These are phyloP conservation scores for Rhodotorula toruloides DNA, from an alignment of 768 basidiomycete species.

Conservation along the genomic window DNA sequence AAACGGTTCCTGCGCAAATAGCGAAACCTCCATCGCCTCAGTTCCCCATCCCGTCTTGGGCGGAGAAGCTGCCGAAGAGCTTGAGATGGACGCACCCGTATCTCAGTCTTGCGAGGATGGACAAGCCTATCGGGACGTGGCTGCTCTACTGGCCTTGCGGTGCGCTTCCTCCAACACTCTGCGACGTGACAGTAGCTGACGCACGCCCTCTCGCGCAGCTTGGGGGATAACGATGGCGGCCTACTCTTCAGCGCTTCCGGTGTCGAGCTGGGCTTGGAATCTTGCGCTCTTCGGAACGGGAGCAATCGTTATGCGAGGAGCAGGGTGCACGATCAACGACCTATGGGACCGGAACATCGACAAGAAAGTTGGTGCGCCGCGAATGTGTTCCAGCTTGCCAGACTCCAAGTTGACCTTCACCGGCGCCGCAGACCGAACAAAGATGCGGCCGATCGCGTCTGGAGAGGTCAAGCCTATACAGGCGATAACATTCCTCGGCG, in stretches of 20 bases:
- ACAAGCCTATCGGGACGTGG: slow-evolving; percentile 93
- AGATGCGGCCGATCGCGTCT: slow-evolving; percentile 74
- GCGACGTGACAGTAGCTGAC: not conserved
- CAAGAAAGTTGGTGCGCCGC: slow-evolving; percentile 71
- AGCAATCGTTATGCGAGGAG: slow-evolving; percentile 91
- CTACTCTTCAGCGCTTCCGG: slow-evolving; percentile 66
- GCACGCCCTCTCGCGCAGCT: slow-evolving; percentile 53
- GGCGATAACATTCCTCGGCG: slow-evolving; percentile 73
- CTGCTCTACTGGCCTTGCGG: slow-evolving; percentile 91
- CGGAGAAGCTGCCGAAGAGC: not conserved
- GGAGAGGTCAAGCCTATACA: slow-evolving; percentile 71
- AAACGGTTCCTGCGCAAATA: too few relatives aligned
- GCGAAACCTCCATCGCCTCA: not conserved
- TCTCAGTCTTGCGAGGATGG: slow-evolving; percentile 74
- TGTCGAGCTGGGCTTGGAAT: slow-evolving; percentile 66
- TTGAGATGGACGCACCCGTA: slow-evolving; percentile 58
- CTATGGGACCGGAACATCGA: slow-evolving; percentile 96
- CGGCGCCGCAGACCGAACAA: slow-evolving; percentile 64
- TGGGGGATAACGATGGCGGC: slow-evolving; percentile 99
- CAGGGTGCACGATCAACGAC: slow-evolving; percentile 98
- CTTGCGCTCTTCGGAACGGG: slow-evolving; percentile 79
- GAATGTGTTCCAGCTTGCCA: not conserved
- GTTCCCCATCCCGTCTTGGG: slow-evolving; percentile 27
- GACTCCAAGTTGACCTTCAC: not conserved
- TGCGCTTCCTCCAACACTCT: slow-evolving; percentile 44